Base-by-base conservation (phyloP, 1,139 yeast genomes). In the Protomyces inouyei region DNA sequence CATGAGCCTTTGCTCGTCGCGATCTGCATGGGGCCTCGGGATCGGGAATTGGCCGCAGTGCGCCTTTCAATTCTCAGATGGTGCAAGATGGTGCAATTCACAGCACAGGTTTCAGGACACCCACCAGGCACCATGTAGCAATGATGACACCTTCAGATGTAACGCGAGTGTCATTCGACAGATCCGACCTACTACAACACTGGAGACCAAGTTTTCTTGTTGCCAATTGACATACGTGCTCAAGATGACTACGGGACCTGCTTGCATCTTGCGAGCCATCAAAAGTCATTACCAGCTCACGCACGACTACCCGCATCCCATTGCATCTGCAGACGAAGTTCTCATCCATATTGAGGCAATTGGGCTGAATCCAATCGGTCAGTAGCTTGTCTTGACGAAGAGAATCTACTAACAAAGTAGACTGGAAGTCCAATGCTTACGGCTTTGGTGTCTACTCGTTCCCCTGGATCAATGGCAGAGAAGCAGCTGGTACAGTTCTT, bases 331-430 rank as follows among this genome's bases (percentile, higher is more conserved):
- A 12, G 36, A 52, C 54, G 54, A 52, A 28, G 36, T 52, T 16
- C 25, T 52, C 16, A 52, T 52, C 25, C 54, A 25, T 1, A 28
- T 52, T 10, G 54, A 52, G 36, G 54, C 54, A 3, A 28, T 52
- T 16, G 54, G 54, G 21, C 54, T 52, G 35, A 52, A 52, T 52
- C 54, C 54, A 52, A 52, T 52, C 32, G 54, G 54, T 52, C 18
- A 16, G 25, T 16, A 12, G 6, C 36, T 18, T 12, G 52, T 14
- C 52, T 12, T 21, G n/a, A 16, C 14, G 18, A 9, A 3, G 18
- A 14, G 1, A 9, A 21, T 12, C 4, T 1, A 52, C 16, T 25
- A n/a, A 12, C 32, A 5, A 21, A 10, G 5, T 36, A 52, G 54
- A 52, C 16, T 52, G 54, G 54, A 52, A 52, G 37, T 52, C 54